Percentiles rank a stretch among this genome's conserved stretches.
phyloP scores from a whole-genome alignment of 1,284 basidiomycete genomes.

The Melampsora americana region DNA sequence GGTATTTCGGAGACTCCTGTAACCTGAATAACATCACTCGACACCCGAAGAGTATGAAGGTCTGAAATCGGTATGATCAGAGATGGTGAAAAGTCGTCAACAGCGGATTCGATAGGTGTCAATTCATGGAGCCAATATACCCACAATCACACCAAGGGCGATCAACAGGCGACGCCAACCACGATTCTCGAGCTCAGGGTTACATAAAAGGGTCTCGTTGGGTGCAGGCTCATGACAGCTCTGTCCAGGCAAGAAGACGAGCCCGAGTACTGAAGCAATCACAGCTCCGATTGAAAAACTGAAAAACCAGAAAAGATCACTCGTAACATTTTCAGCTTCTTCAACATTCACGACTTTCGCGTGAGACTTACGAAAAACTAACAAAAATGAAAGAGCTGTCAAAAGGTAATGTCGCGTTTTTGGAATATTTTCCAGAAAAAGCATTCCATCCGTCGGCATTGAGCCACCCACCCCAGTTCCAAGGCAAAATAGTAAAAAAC shows the following conservation, averaged over 20 bases:
- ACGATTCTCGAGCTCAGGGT: slow-evolving; percentile 66
- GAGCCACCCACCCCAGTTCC: slow-evolving; percentile 84
- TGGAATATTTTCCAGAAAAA: slow-evolving; percentile 90
- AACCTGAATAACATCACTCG: slow-evolving; percentile 84
- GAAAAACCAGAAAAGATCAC: slow-evolving; percentile 9
- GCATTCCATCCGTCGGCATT: slow-evolving; percentile 94
- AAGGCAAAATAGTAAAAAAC: slow-evolving; percentile 75
- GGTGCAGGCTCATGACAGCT: slow-evolving; percentile 63
- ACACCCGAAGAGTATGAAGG: slow-evolving; percentile 75
- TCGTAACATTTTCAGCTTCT: not conserved
- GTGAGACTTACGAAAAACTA: slow-evolving; percentile 45
- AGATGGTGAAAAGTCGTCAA: not conserved
- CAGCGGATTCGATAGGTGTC: not conserved
- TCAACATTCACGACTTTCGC: not conserved
- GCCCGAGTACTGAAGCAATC: slow-evolving; percentile 71
- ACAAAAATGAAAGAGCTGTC: slow-evolving; percentile 87
- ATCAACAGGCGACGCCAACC: slow-evolving; percentile 83
- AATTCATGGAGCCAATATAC: not conserved
- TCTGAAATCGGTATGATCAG: slow-evolving; percentile 58
- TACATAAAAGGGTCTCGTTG: slow-evolving; percentile 58
- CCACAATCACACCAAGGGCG: slow-evolving; percentile 61
- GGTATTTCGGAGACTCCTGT: slow-evolving; percentile 86
- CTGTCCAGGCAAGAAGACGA: slow-evolving; percentile 70
- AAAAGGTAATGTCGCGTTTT: slow-evolving; percentile 85
- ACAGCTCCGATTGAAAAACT: slow-evolving; percentile 84